These are phyloP conservation scores for Tilletia setariae DNA, from an alignment of 1,284 basidiomycete genomes.

Conservation along the genomic window DNA sequence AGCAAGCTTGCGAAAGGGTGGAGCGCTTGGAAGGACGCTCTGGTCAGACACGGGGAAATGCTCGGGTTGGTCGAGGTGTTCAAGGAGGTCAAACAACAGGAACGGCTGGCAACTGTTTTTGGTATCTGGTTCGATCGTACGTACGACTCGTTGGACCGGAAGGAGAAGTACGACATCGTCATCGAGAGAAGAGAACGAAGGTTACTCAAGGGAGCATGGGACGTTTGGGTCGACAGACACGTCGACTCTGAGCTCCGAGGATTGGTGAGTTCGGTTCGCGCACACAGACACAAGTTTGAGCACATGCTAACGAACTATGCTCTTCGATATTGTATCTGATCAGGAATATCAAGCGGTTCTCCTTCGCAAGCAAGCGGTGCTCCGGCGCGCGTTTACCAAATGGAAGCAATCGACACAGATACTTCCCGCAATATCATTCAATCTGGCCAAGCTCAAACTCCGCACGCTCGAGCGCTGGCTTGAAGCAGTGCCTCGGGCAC, in stretches of 20 bases:
- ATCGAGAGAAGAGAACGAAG: background rate
- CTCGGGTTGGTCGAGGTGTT: background rate
- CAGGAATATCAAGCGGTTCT: constrained; percentile 9
- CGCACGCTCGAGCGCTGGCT: background rate
- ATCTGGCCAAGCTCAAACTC: background rate
- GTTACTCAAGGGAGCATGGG: background rate
- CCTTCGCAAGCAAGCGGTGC: background rate
- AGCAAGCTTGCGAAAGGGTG: background rate
- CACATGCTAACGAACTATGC: background rate
- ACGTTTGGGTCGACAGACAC: background rate
- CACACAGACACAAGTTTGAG: background rate
- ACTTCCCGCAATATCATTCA: background rate
- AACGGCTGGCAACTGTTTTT: background rate
- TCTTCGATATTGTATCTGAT: background rate
- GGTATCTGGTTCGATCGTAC: background rate
- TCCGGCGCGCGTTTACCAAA: background rate
- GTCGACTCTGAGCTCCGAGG: background rate
- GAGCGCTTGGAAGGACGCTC: background rate
- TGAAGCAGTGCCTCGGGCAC: background rate
- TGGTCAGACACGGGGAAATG: background rate
- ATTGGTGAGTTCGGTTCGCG: background rate
- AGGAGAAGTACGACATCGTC: background rate
- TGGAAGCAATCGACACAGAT: constrained; percentile 10
- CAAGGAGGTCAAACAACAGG: constrained; percentile 9
- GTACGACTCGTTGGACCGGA: constrained; percentile 7